phyloP scores from a whole-genome alignment of 2,329 filamentous ascomycete genomes.

The Colletotrichum sp. region DNA sequence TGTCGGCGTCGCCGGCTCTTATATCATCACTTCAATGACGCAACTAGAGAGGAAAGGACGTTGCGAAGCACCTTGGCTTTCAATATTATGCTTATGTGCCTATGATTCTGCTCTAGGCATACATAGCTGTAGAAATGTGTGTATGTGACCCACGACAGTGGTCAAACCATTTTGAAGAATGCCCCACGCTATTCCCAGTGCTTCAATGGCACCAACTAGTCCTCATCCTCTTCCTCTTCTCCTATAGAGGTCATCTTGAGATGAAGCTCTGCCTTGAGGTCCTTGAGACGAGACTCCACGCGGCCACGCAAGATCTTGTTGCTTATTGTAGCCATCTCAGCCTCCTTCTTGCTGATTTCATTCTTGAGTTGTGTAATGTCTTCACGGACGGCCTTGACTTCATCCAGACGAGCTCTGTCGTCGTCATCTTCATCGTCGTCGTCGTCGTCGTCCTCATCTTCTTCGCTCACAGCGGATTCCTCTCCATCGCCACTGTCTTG shows the following conservation, averaged over 20 bases:
- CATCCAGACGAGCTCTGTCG: slow-evolving; percentile 51
- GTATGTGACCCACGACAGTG: neutral
- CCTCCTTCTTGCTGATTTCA: slow-evolving; percentile 50
- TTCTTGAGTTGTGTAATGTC: slow-evolving; percentile 60
- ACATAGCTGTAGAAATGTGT: neutral
- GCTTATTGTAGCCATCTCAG: slow-evolving; percentile 45
- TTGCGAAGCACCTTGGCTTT: neutral
- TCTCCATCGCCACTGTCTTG: slow-evolving; percentile 52
- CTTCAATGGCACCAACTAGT: neutral
- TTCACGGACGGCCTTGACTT: slow-evolving; percentile 59
- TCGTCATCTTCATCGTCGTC: slow-evolving; percentile 61
- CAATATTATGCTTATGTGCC: neutral
- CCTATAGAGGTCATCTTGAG: slow-evolving; percentile 50
- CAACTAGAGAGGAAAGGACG: neutral
- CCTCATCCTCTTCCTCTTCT: slow-evolving; percentile 24
- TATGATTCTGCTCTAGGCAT: neutral
- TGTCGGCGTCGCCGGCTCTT: slow-evolving; percentile 2
- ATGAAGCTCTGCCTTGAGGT: slow-evolving; percentile 48
- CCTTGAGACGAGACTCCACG: slow-evolving; percentile 54
- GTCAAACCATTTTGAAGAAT: neutral
- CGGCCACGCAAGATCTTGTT: slow-evolving; percentile 57
- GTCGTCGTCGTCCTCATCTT: slow-evolving; percentile 57
- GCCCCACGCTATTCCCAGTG: neutral
- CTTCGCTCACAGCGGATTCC: slow-evolving; percentile 49
- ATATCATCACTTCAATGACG: slow-evolving; percentile 7